These are phyloP conservation scores for Leccinum pachyderme DNA, from an alignment of 1,284 basidiomycete species.

Conservation along the genomic window DNA sequence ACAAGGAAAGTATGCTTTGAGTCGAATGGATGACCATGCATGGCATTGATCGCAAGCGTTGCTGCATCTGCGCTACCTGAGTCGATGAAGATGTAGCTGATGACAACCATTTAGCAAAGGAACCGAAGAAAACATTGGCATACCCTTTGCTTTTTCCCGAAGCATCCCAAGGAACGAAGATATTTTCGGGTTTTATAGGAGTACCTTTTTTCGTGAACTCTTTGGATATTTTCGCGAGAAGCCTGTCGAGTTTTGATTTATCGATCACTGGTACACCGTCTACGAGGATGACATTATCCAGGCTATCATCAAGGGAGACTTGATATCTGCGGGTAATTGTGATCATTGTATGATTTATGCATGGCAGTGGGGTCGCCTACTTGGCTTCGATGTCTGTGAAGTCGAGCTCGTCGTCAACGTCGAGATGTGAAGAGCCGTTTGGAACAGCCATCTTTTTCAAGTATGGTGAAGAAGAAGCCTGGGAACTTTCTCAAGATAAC, in stretches of 20 bases:
- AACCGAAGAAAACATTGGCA: constrained; percentile 23
- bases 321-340: constrained; percentile 59
- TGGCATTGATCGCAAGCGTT: constrained; percentile 70
- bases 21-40: constrained; percentile 91
- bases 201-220: constrained; percentile 82
- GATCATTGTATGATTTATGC: constrained; percentile 5
- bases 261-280: constrained; percentile 89
- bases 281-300: constrained; percentile 85
- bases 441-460: constrained; percentile 25
- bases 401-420: constrained; percentile 75
- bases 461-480: background rate
- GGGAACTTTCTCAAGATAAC: background rate
- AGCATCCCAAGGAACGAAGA: constrained; percentile 82
- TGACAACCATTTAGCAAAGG: constrained; percentile 3
- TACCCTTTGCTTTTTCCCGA: constrained; percentile 87
- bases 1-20: constrained; percentile 89
- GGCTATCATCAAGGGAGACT: constrained; percentile 75
- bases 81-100: constrained; percentile 88
- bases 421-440: constrained; percentile 32
- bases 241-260: constrained; percentile 73
- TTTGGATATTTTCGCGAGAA: constrained; percentile 78
- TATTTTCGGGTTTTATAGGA: constrained; percentile 71
- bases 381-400: constrained; percentile 94
- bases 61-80: constrained; percentile 84
- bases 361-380: constrained; percentile 43